Evolutionary conservation across 106 monocot species (phyloP), one percentile per base, ranked within the genome.

Genomic region (Triglochin maritima): DNA sequence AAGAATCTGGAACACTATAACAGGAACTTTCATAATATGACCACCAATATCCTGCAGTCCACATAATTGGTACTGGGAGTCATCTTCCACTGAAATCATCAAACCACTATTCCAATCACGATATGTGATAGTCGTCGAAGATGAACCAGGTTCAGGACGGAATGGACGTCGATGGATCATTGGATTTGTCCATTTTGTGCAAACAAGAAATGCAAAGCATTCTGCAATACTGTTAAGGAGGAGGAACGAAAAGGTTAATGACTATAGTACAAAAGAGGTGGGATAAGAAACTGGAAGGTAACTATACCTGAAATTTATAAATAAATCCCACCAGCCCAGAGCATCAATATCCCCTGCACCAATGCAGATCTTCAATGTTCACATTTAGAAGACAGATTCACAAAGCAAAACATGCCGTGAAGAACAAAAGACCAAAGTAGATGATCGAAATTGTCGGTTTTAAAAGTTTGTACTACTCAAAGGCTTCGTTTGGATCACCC

Each of bases 131-230:
- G 78, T 49, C 13, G 79, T 75, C 10, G 90, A 87, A n/a, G 94
- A 95, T 79, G 95, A 85, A 71, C 90, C 80, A 49, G 87, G 65
- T 73, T 95, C 95, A 49, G 68, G 67, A 70, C 63, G 59, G 77
- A 75, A 66, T 13, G 78, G n/a, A 44, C 67, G 78, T 63, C 85
- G 77, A 78, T 90, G 95, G 75, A 95, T 95, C 81, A 90, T 73
- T 69, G 95, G 95, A 81, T 95, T 95, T 50, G 76, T 87, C 95
- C 95, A 95, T 60, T 87, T 95, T 64, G 95, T 95, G 76, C 95
- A 95, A 63, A 95, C 90, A 63, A 95, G 87, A 72, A 95, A 95
- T 55, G 85, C 85, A 78, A 95, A 95, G 49, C 90, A 95, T 58
- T 95, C 95, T 69, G 95, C 90, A 69, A 95, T 95, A 63, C 95